Base-by-base conservation (phyloP, 306 rosid species). In the Prunus davidiana region DNA sequence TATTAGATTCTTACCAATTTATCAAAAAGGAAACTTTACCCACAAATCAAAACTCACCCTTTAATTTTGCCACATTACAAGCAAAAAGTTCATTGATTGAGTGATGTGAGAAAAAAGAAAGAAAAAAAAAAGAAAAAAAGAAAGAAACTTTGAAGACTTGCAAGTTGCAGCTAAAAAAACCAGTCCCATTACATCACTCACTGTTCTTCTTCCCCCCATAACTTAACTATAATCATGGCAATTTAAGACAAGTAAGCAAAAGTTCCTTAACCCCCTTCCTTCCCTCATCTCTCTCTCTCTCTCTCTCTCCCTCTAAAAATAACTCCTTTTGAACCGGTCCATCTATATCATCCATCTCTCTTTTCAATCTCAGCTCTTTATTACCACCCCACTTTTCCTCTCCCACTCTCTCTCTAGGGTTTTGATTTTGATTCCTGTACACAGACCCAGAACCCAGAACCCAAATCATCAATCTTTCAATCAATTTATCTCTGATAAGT, bases 251-350 rank as follows among this genome's bases (percentile, higher is more conserved):
- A 20, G 56, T 18, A 47, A 60, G 50, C 64, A 22, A 13, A 70
- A 78, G 61, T 73, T 45, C 69, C 73, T 47, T 4, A 34, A 43
- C 45, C 12, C 28, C 38, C 28, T n/a, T n/a, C n/a, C n/a, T n/a
- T n/a, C n/a, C n/a, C n/a, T n/a, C n/a, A n/a, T n/a, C n/a, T n/a
- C n/a, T n/a, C n/a, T n/a, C n/a, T n/a, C n/a, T n/a, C n/a, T 65
- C 30, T 10, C 64, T 41, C 49, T n/a, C 58, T 67, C 69, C 52
- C 72, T 69, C 82, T 73, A 73, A 68, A 85, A 86, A 86, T 87
- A 84, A 92, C 92, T 87, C 87, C 99, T 92, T 87, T 79, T 67
- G 97, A 89, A 87, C 76, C 96, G 97, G 85, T 89, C 91, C 83
- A 62, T 89, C 82, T 66, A 72, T 76, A 54, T 73, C 27, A 34